Percentiles rank a stretch among this genome's conserved stretches.
These are phyloP conservation scores for Cenchrus purpureus DNA, from an alignment of 176 grass and related monocot species.

Conservation along the genomic window DNA sequence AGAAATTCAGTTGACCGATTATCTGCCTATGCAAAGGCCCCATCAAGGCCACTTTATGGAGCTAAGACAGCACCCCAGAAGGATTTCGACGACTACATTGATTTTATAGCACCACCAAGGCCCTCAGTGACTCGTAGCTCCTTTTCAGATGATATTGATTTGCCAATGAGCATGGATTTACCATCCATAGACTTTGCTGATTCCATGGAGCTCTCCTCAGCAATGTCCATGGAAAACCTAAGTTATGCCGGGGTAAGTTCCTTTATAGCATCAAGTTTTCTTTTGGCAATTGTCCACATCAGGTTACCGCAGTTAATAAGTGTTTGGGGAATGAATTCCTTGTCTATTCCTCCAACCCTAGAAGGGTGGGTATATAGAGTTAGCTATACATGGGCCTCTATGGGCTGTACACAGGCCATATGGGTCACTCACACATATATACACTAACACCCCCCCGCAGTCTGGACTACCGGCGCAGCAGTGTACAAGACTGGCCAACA, in stretches of 20 bases:
- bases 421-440: too few relatives aligned
- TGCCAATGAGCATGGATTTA: conserved; percentile 58
- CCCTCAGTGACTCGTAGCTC: conserved; percentile 63
- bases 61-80: conserved; percentile 54
- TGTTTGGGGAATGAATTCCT: too few relatives aligned
- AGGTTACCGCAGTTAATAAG: not conserved
- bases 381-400: too few relatives aligned
- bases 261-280: conserved; percentile 3
- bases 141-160: conserved; percentile 67
- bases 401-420: too few relatives aligned
- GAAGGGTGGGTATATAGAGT: too few relatives aligned
- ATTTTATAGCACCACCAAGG: conserved; percentile 60
- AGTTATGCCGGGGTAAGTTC: conserved; percentile 50
- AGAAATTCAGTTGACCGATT: conserved; percentile 48
- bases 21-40: conserved; percentile 40
- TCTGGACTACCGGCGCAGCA: too few relatives aligned
- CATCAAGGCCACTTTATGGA: conserved; percentile 52
- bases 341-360: too few relatives aligned
- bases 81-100: conserved; percentile 59
- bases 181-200: conserved; percentile 65
- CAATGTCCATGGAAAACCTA: conserved; percentile 49
- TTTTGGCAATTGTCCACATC: not conserved
- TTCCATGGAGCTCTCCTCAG: conserved; percentile 56
- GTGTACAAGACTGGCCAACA: too few relatives aligned
- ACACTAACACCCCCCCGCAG: too few relatives aligned